phyloP scores from a whole-genome alignment of 2,329 filamentous ascomycete species.

The Dactylellina leptospora region DNA sequence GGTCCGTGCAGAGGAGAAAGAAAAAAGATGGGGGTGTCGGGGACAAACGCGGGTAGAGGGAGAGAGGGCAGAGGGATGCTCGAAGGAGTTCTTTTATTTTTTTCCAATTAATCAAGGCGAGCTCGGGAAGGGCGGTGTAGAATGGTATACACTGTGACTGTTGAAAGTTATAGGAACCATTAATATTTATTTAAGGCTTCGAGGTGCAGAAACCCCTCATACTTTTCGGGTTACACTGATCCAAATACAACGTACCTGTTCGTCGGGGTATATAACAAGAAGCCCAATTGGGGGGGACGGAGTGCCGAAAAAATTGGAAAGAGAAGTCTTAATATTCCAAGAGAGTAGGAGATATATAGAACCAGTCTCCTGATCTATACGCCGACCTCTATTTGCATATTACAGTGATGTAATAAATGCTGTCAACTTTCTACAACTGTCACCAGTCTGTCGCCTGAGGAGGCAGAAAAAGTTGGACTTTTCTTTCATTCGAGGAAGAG shows the following conservation, averaged over 20 bases:
- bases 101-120: slow-evolving; percentile 26
- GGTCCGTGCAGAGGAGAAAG: slow-evolving; percentile 13
- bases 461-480: slow-evolving; percentile 41
- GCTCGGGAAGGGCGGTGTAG: slow-evolving; percentile 36
- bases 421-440: slow-evolving; percentile 51
- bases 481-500: slow-evolving; percentile 53
- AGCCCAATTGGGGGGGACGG: slow-evolving; percentile 19
- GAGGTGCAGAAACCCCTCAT: slow-evolving; percentile 49
- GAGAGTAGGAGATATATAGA: slow-evolving; percentile 26
- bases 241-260: slow-evolving; percentile 41
- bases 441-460: slow-evolving; percentile 52
- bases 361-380: slow-evolving; percentile 43
- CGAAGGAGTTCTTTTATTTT: slow-evolving; percentile 50
- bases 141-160: slow-evolving; percentile 18
- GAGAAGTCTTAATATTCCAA: slow-evolving; percentile 2
- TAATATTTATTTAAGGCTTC: slow-evolving; percentile 9
- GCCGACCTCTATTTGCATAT: slow-evolving; percentile 18
- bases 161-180: slow-evolving; percentile 23
- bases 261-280: slow-evolving; percentile 23
- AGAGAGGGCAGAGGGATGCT: slow-evolving; percentile 10
- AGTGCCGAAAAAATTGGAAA: slow-evolving; percentile 7
- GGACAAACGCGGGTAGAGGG: slow-evolving; percentile 7
- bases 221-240: slow-evolving; percentile 40
- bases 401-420: slow-evolving; percentile 53
- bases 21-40: slow-evolving; percentile 19